Percentiles rank a stretch among this genome's conserved stretches.
phyloP scores from a whole-genome alignment of 345 rosid species.

The Mercurialis annua region DNA sequence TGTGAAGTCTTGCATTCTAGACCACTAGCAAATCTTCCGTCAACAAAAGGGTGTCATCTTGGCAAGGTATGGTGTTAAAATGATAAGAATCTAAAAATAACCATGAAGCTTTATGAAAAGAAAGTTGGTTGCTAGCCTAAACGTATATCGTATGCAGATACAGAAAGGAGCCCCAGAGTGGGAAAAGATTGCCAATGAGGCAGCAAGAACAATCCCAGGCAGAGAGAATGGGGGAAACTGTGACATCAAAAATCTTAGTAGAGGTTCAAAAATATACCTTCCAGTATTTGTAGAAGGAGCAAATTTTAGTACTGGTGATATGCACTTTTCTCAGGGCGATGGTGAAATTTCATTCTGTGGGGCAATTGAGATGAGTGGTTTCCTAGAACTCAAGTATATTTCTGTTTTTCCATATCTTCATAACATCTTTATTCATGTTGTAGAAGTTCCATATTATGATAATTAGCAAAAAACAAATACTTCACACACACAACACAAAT shows the following conservation, averaged over 20 bases:
- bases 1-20: constrained; percentile 80
- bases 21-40: constrained; percentile 75
- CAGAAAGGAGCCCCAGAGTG: constrained; percentile 59
- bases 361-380: constrained; percentile 94
- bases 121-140: not conserved
- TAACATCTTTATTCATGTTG: not conserved
- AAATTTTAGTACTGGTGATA: constrained; percentile 82
- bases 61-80: constrained; percentile 46
- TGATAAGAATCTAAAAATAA: not conserved
- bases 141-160: constrained; percentile 47
- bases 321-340: constrained; percentile 98
- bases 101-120: not conserved
- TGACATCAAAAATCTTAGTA: constrained; percentile 81
- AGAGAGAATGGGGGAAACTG: constrained; percentile 98
- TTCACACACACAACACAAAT: not conserved
- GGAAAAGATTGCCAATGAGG: constrained; percentile 69
- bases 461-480: not conserved
- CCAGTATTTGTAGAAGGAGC: constrained; percentile 93
- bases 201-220: constrained; percentile 89
- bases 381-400: constrained; percentile 71
- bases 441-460: not conserved
- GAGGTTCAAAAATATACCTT: constrained; percentile 82
- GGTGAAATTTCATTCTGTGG: constrained; percentile 95
- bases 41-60: constrained; percentile 64
- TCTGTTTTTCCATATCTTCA: constrained; percentile 2